Evolutionary conservation across 148 eudicot genomes (phyloP).

Genomic region (Polygonum aviculare): DNA sequence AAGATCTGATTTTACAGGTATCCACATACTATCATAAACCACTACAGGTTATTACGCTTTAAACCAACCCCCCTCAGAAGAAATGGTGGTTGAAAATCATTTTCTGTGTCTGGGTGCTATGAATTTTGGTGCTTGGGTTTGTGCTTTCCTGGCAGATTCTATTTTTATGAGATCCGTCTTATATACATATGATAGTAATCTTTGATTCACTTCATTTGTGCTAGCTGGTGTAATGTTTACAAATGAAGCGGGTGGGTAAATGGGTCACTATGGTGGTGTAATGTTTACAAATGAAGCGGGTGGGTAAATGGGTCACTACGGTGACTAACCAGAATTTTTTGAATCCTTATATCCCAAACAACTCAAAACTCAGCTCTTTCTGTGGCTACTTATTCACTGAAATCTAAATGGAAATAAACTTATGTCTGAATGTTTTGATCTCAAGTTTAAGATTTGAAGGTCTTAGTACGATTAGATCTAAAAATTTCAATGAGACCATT

Average conservation of each 20-base stretch:
- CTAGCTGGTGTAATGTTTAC: background rate
- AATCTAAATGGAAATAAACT: background rate
- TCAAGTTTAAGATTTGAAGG: background rate
- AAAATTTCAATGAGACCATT: too few relatives aligned
- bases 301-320: background rate
- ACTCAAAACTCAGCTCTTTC: background rate
- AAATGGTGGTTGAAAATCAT: background rate
- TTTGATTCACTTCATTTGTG: background rate
- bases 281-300: background rate
- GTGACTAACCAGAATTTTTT: background rate
- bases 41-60: background rate
- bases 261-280: background rate
- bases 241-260: background rate
- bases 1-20: constrained; percentile 49
- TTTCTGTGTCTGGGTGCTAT: background rate
- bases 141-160: background rate
- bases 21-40: background rate
- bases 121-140: background rate
- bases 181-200: background rate
- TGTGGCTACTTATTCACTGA: background rate
- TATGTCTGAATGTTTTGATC: background rate
- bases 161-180: background rate
- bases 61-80: background rate
- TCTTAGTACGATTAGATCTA: background rate
- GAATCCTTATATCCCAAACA: background rate